These are phyloP conservation scores for Phytophthora tubulina DNA, from an alignment of 352 stramenopile species.

Conservation along the genomic window DNA sequence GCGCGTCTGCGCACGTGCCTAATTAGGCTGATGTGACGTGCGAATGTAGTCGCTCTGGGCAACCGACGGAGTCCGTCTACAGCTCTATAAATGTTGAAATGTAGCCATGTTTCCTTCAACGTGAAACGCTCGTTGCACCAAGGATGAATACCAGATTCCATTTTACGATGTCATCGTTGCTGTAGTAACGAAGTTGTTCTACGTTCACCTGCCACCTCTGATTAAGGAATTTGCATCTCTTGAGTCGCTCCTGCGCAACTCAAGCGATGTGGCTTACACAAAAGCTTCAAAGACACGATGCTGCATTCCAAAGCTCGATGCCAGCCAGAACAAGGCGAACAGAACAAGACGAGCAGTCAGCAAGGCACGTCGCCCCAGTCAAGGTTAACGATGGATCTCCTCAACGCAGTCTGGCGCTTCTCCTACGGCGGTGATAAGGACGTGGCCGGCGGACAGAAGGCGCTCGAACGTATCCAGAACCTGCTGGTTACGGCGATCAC, in stretches of 20 bases:
- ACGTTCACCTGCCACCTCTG: no score
- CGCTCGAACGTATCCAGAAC: conserved; percentile 64
- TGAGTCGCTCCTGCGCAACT: conserved; percentile 11
- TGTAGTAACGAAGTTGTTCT: no score
- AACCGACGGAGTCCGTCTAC: no score
- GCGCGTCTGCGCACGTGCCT: no score
- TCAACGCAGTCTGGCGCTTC: conserved; percentile 60
- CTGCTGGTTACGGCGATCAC: conserved; percentile 54
- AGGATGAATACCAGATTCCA: neutral
- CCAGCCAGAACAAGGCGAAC: conserved; percentile 8
- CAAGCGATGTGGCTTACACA: conserved; percentile 1
- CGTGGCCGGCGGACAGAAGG: conserved; percentile 40
- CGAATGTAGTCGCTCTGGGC: no score
- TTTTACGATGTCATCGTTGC: neutral
- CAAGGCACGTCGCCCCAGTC: neutral
- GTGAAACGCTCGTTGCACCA: neutral
- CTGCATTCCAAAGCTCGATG: neutral
- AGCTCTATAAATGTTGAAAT: neutral
- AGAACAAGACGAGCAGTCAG: conserved; percentile 10
- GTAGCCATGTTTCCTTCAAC: neutral
- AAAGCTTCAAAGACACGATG: conserved; percentile 8
- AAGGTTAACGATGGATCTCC: conserved; percentile 49
- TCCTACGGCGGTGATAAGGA: conserved; percentile 44
- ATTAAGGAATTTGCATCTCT: neutral
- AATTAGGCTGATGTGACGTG: no score